phyloP scores from a whole-genome alignment of 1,284 basidiomycete genomes.

The Ganoderma sinense region DNA sequence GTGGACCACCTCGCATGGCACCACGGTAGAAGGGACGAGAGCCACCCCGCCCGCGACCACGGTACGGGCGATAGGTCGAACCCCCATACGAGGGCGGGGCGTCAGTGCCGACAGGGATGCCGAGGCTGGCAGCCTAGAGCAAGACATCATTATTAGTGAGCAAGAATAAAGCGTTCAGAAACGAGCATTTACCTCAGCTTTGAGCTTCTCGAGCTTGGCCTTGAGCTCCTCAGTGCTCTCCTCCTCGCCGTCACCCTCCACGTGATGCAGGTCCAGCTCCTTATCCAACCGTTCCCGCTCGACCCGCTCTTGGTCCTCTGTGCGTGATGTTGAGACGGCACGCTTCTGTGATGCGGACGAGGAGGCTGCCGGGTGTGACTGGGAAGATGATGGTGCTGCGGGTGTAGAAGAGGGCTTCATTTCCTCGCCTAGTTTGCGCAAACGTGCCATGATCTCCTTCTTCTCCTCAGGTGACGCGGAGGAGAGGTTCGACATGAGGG shows the following conservation, averaged over 20 bases:
- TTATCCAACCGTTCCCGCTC: slow-evolving; percentile 76
- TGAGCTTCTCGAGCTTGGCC: slow-evolving; percentile 83
- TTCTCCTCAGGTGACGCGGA: slow-evolving; percentile 78
- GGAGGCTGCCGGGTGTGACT: slow-evolving; percentile 37
- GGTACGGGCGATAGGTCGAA: slow-evolving; percentile 68
- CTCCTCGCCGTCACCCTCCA: slow-evolving; percentile 47
- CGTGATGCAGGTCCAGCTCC: slow-evolving; percentile 73
- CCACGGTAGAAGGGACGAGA: slow-evolving; percentile 66
- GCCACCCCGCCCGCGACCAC: slow-evolving; percentile 67
- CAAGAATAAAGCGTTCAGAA: no score
- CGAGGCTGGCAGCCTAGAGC: slow-evolving; percentile 78
- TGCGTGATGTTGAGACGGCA: slow-evolving; percentile 38
- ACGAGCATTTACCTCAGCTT: slow-evolving; percentile 65
- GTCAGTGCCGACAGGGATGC: slow-evolving; percentile 62
- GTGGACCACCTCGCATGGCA: slow-evolving; percentile 67
- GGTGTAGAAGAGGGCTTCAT: slow-evolving; percentile 57
- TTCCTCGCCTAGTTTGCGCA: slow-evolving; percentile 85
- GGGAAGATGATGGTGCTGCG: slow-evolving; percentile 38
- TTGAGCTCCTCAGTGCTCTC: slow-evolving; percentile 79
- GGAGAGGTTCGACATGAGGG: slow-evolving; percentile 77
- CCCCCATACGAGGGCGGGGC: slow-evolving; percentile 38
- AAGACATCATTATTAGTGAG: background rate
- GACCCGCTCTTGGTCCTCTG: slow-evolving; percentile 55
- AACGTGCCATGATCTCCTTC: slow-evolving; percentile 78
- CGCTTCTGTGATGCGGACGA: slow-evolving; percentile 29